Evolutionary conservation across 2,329 filamentous ascomycete genomes (phyloP).

Genomic region (Fusarium nanum): DNA sequence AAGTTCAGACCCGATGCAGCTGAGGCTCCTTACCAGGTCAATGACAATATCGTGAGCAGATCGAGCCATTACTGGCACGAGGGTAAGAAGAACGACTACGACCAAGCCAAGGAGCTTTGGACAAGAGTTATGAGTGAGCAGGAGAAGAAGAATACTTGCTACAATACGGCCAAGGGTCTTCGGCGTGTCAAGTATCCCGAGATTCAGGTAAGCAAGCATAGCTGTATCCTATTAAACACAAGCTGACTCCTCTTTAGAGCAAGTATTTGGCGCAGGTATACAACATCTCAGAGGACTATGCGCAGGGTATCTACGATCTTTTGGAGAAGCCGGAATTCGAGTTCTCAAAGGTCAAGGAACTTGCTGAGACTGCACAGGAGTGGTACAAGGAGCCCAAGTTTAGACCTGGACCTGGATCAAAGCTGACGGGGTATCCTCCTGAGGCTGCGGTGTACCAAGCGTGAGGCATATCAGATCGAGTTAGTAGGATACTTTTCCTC

Average conservation of each 20-base stretch:
- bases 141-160: slow-evolving; percentile 12
- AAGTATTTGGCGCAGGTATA: slow-evolving; percentile 5
- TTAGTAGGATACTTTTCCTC: background rate
- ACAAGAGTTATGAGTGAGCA: slow-evolving; percentile 4
- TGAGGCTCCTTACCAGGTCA: slow-evolving; percentile 11
- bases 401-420: background rate
- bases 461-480: background rate
- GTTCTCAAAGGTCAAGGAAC: slow-evolving; percentile 4
- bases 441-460: background rate
- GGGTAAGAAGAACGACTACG: slow-evolving; percentile 9
- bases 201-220: background rate
- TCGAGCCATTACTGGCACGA: slow-evolving; percentile 1
- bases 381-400: slow-evolving; percentile 20
- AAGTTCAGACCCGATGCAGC: slow-evolving; percentile 9
- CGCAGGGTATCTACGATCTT: slow-evolving; percentile 2
- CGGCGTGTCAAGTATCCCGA: background rate
- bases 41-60: background rate
- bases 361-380: slow-evolving; percentile 3
- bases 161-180: slow-evolving; percentile 11
- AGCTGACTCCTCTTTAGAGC: background rate
- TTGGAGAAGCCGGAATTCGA: background rate
- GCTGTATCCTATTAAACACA: rapidly evolving
- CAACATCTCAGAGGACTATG: slow-evolving; percentile 11
- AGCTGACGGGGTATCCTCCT: background rate
- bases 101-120: slow-evolving; percentile 6